Conservation (phyloP, 1,139 yeast species). For the Geotrichum klebahnii region DNA sequence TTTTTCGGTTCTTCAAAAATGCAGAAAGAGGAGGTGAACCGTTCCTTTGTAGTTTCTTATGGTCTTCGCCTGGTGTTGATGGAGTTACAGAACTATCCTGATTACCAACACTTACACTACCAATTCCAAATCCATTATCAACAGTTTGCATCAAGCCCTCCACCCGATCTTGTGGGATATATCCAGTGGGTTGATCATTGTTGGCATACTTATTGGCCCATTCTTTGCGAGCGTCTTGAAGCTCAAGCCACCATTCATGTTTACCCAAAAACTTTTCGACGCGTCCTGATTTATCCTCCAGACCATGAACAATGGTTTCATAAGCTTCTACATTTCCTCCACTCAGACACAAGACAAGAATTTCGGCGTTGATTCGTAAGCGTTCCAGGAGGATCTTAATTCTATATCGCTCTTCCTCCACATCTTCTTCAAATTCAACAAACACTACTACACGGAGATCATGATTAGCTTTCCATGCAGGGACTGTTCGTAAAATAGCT, state of each 20-base stretch:
- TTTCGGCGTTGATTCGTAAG: conserved; percentile 74
- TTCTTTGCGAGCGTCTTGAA: conserved; percentile 53
- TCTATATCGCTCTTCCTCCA: conserved; percentile 62
- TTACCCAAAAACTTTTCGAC: conserved; percentile 43
- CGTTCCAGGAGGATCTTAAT: conserved; percentile 62
- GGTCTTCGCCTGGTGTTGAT: no score
- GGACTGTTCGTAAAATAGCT: conserved; percentile 85
- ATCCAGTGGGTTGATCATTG: conserved; percentile 9
- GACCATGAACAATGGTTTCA: conserved; percentile 73
- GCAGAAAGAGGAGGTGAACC: conserved; percentile 10
- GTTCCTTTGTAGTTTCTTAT: neutral
- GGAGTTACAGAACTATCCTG: neutral
- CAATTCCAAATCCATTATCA: conserved; percentile 8
- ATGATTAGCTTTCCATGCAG: conserved; percentile 81
- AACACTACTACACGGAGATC: conserved; percentile 75
- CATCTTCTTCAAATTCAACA: conserved; percentile 71
- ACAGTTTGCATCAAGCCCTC: conserved; percentile 18
- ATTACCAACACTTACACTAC: conserved; percentile 17
- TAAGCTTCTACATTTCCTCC: conserved; percentile 60
- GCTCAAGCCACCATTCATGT: conserved; percentile 64
- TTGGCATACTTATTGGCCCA: conserved; percentile 17
- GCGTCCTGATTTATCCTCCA: conserved; percentile 32
- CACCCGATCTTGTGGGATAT: conserved; percentile 19
- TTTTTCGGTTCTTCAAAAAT: conserved; percentile 23
- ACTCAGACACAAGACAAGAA: conserved; percentile 65